A percentile compares a stretch with the other conserved stretches of the same genome.
Conservation (phyloP, 371 early-diverging fungal species). For the Syncephalastrum monosporum region DNA sequence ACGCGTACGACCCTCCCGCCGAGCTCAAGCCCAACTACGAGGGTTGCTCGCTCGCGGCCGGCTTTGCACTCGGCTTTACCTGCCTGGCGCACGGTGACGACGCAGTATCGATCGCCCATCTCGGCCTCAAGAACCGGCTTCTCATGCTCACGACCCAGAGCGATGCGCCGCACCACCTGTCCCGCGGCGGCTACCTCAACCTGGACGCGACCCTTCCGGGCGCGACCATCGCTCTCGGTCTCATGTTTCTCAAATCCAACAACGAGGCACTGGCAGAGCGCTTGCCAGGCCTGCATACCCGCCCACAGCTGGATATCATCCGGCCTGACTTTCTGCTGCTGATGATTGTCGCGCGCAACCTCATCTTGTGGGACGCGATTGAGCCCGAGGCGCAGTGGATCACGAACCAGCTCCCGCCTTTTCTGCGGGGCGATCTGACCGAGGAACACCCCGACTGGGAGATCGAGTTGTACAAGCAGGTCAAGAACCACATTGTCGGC, state of each 20-base stretch:
- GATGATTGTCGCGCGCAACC: constrained; percentile 60
- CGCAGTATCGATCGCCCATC: constrained; percentile 53
- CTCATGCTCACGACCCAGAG: constrained; percentile 42
- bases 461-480: constrained; percentile 49
- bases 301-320: constrained; percentile 60
- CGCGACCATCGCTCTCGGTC: constrained; percentile 79
- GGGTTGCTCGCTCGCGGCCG: constrained; percentile 69
- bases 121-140: constrained; percentile 59
- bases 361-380: constrained; percentile 77
- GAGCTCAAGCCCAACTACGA: constrained; percentile 32
- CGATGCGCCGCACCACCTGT: not conserved
- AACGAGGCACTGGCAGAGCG: constrained; percentile 62
- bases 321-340: constrained; percentile 74
- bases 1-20: constrained; percentile 36
- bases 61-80: constrained; percentile 83
- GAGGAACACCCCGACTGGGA: not conserved
- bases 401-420: constrained; percentile 61
- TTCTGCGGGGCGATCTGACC: constrained; percentile 27
- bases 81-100: constrained; percentile 67
- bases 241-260: constrained; percentile 82
- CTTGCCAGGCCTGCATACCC: constrained; percentile 55
- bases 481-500: constrained; percentile 64
- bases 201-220: constrained; percentile 63
- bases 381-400: constrained; percentile 64
- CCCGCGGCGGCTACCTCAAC: constrained; percentile 1